Evolutionary conservation across 495 filamentous ascomycete species (phyloP), one percentile per base, ranked within the genome.

Genomic region (Hypoxylon fragiforme): DNA sequence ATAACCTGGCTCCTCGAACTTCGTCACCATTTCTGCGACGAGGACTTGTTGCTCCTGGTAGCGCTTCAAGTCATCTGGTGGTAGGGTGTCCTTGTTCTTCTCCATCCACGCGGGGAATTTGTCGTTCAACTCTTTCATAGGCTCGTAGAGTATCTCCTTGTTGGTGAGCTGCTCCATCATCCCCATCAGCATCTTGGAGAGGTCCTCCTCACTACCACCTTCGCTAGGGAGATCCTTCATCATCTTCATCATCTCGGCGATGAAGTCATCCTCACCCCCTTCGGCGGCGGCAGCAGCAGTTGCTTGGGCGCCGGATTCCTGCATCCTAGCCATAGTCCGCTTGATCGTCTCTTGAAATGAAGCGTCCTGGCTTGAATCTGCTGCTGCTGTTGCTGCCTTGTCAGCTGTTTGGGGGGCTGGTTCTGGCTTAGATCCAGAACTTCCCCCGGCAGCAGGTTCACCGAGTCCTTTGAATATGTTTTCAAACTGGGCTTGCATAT

Each of bases 131-230:
- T 98, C 95, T 75, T 94, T 95, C 92, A 98, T 97, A 12, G 94
- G 94, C 73, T 97, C 92, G 63, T 98, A 97, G 35, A 98, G 74
- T 50, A 98, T 96, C 64, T 98, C 94, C 76, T 96, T 97, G 65
- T 94, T 95, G 1, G 94, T 97, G 48, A 98, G 76, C 70, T 98
- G 91, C 70, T 97, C 90, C 92, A 98, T 97, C 90, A 97, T 96
- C 20, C 87, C 89, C 76, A 95, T 77, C 22, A 97, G 79, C 85
- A 97, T 88, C 71, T 94, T 92, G 19, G 86, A 88, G 60, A 97
- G 86, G 54, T 95, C 91, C 48, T 92, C 91, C 15, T 97, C 91
- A 46, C 77, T 79, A 13, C 81, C 86, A 12, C 78, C 84, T 12
- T 83, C 86, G 3, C 73, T 80, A 1, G 81, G 76, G 1, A 79